phyloP scores from a whole-genome alignment of 2,329 filamentous ascomycete species.

The Colletotrichum echinochloae region DNA sequence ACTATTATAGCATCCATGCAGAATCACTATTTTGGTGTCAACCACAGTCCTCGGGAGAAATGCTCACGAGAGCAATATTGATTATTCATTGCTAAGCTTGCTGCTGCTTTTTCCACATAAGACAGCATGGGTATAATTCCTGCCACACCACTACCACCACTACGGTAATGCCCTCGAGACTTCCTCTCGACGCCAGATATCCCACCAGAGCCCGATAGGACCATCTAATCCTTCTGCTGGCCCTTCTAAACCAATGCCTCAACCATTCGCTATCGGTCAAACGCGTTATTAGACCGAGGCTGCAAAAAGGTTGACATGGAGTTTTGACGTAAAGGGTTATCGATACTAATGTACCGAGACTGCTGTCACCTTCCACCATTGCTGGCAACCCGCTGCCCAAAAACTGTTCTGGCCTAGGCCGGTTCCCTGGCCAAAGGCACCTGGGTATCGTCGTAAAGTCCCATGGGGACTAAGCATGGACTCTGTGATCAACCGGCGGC shows the following conservation, averaged over 20 bases:
- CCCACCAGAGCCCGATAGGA: conserved; percentile 55
- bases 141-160: conserved; percentile 2
- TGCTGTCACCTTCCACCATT: conserved; percentile 15
- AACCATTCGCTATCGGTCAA: conserved; percentile 25
- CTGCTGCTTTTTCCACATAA: conserved; percentile 17
- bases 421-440: conserved; percentile 35
- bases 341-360: conserved; percentile 29
- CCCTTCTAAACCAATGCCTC: conserved; percentile 48
- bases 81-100: conserved; percentile 16
- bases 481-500: conserved; percentile 57
- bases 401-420: conserved; percentile 39
- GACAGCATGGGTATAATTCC: conserved; percentile 38
- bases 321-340: conserved; percentile 18
- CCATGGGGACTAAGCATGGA: conserved; percentile 56
- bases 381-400: conserved; percentile 25
- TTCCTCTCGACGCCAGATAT: conserved; percentile 43
- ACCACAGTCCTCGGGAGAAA: background rate
- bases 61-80: background rate
- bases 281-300: conserved; percentile 5
- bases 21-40: background rate
- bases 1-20: background rate
- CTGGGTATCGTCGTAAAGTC: conserved; percentile 42
- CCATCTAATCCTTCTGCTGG: conserved; percentile 64
- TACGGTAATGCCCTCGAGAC: conserved; percentile 1
- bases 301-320: background rate